A percentile compares a stretch with the other conserved stretches of the same genome.
These are phyloP conservation scores for Gossypium turneri DNA, from an alignment of 345 rosid genomes.

Conservation along the genomic window DNA sequence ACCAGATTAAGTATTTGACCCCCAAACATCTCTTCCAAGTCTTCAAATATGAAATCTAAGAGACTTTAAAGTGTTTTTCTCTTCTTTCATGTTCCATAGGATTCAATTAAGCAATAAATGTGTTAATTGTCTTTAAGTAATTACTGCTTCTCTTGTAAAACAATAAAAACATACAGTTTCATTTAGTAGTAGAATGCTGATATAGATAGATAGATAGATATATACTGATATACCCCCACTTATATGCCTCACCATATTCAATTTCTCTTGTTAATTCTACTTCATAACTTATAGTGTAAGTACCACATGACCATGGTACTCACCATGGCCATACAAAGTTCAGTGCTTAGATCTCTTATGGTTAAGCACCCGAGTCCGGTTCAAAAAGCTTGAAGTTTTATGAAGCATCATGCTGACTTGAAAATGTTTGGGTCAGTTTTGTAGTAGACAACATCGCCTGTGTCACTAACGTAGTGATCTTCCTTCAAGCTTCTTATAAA, in stretches of 20 bases:
- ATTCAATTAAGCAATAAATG: not conserved
- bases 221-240: not conserved
- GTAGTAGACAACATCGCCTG: constrained; percentile 71
- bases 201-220: too few relatives aligned
- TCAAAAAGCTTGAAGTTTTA: not conserved
- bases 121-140: not conserved
- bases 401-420: not conserved
- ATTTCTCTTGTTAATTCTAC: not conserved
- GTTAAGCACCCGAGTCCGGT: not conserved
- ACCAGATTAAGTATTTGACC: too few relatives aligned
- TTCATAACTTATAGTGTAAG: not conserved
- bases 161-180: not conserved
- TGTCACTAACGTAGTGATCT: constrained; percentile 69
- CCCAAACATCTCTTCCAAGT: not conserved
- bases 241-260: not conserved
- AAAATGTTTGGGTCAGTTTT: constrained; percentile 32
- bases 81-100: too few relatives aligned
- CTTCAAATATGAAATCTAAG: too few relatives aligned
- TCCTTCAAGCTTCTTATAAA: constrained; percentile 55
- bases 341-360: not conserved
- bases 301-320: not conserved
- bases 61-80: too few relatives aligned
- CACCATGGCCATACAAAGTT: not conserved
- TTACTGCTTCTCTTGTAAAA: not conserved
- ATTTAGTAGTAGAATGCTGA: not conserved